Evolutionary conservation across 441 rosid genomes (phyloP).

Genomic region (Populus hybrid): DNA sequence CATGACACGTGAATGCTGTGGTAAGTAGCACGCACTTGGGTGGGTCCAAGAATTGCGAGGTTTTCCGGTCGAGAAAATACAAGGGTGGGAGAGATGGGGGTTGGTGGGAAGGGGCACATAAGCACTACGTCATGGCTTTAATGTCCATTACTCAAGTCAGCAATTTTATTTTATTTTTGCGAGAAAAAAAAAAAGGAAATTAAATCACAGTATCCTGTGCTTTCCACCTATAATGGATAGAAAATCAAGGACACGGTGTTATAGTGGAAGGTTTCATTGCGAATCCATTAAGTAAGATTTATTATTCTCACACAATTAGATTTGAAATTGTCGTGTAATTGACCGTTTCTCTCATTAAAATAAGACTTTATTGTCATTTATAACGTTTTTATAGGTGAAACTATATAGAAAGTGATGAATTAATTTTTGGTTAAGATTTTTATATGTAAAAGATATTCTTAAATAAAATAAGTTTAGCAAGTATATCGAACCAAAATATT

Average conservation of each 20-base stretch:
- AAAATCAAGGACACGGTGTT: not conserved
- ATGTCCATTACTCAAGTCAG: not conserved
- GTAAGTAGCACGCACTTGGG: not conserved
- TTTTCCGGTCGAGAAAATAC: not conserved
- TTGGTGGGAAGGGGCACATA: not conserved
- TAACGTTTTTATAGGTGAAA: no score
- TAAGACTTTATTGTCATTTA: no score
- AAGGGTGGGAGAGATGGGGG: not conserved
- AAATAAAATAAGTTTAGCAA: no score
- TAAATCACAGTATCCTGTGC: not conserved
- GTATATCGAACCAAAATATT: no score
- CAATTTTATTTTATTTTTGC: not conserved
- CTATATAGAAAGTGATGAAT: no score
- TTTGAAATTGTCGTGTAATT: no score
- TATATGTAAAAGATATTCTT: no score
- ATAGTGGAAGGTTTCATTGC: not conserved
- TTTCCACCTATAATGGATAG: not conserved
- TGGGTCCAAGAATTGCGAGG: not conserved
- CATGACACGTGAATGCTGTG: conserved; percentile 14
- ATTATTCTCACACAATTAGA: not conserved
- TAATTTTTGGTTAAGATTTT: no score
- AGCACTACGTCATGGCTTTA: conserved; percentile 19
- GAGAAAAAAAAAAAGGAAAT: no score
- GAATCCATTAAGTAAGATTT: no score
- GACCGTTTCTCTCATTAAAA: no score